Evolutionary conservation across 805 yeast species (phyloP).

Genomic region (Hanseniaspora osmophila): DNA sequence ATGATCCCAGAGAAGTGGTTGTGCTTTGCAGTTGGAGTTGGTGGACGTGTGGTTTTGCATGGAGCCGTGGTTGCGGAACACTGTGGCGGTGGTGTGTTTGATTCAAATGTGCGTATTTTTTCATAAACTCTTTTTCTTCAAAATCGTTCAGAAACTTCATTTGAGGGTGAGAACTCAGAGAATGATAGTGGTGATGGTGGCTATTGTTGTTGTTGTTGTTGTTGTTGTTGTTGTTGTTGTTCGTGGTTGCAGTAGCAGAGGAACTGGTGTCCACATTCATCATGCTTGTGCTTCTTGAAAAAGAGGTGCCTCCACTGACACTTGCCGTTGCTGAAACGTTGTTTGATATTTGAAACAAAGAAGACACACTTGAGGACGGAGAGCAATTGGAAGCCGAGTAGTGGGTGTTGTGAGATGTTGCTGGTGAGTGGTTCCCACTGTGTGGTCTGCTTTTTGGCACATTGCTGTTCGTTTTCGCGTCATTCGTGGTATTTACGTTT

Average conservation of each 20-base stretch:
- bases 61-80: too few species aligned
- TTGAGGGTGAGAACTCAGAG: neutral
- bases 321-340: neutral
- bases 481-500: neutral
- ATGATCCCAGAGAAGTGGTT: too few species aligned
- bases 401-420: neutral
- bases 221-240: neutral
- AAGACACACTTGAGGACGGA: neutral
- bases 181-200: neutral
- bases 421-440: neutral
- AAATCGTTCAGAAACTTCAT: neutral
- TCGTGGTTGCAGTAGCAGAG: neutral
- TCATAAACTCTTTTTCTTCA: neutral
- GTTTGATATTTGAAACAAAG: neutral
- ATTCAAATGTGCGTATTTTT: neutral
- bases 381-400: neutral
- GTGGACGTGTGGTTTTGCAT: too few species aligned
- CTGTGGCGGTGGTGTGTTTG: neutral
- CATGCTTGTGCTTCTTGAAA: neutral
- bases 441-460: neutral
- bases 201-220: neutral
- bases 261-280: neutral
- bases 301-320: neutral
- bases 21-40: too few species aligned
- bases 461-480: neutral